These are phyloP conservation scores for Botrytis fabae DNA, from an alignment of 2,329 filamentous ascomycete genomes.

Conservation along the genomic window DNA sequence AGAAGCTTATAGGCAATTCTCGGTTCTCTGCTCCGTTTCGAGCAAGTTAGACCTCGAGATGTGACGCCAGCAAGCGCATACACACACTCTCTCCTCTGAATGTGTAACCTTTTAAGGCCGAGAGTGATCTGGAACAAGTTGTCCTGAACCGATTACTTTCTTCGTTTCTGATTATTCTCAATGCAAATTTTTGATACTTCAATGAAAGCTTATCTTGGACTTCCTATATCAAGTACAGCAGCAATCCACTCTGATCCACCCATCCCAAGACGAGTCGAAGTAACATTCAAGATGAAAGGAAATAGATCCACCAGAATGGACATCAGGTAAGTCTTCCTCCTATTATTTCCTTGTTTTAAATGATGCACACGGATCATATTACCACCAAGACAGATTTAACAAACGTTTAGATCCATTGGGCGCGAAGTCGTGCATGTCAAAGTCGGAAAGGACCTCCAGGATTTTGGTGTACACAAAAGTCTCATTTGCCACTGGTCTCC, in stretches of 20 bases:
- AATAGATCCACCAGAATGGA: too few species aligned
- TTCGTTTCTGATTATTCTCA: background rate
- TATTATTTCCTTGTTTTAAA: too few species aligned
- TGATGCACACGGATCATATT: too few species aligned
- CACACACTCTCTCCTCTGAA: too few species aligned
- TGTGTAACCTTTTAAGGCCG: background rate
- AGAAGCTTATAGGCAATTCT: background rate
- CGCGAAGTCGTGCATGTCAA: slow-evolving; percentile 26
- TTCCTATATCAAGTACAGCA: background rate
- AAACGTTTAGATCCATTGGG: background rate
- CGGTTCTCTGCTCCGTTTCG: background rate
- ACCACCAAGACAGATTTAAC: background rate
- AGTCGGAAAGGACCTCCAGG: slow-evolving; percentile 22
- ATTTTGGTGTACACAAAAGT: slow-evolving; percentile 30
- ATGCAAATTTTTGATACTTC: too few species aligned
- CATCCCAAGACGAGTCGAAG: too few species aligned
- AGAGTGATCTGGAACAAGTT: too few species aligned
- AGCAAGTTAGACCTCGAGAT: background rate
- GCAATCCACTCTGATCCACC: background rate
- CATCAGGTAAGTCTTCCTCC: background rate
- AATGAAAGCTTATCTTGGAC: background rate
- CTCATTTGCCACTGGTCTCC: slow-evolving; percentile 29
- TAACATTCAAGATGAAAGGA: background rate
- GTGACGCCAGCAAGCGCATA: too few species aligned
- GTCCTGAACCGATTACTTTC: background rate